Conservation (phyloP, 139 green algal species). For the Chlorella sp. region DNA sequence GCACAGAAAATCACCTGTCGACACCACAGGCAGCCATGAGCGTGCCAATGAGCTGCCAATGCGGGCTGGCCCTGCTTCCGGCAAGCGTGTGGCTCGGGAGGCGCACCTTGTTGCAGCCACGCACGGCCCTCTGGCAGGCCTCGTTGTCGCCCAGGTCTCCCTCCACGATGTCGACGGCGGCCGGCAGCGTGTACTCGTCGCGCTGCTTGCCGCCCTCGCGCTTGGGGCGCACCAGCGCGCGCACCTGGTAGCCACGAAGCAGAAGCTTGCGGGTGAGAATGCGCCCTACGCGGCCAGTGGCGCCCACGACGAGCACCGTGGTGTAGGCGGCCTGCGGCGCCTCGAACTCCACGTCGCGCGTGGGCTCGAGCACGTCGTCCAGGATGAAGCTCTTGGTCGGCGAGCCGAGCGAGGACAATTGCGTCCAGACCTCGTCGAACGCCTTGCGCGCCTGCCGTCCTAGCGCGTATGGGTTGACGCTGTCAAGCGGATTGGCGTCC, state of each 20-base stretch:
- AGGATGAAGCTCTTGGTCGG: slow-evolving; percentile 28
- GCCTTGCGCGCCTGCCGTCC: slow-evolving; percentile 65
- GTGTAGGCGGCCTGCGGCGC: slow-evolving; percentile 69
- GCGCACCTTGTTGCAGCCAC: slow-evolving; percentile 86
- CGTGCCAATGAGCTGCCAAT: too few species aligned
- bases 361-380: slow-evolving; percentile 23
- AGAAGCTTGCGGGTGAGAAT: slow-evolving; percentile 94
- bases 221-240: slow-evolving; percentile 68
- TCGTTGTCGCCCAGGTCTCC: slow-evolving; percentile 81
- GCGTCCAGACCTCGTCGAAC: slow-evolving; percentile 82
- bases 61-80: too few species aligned
- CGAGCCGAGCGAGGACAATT: slow-evolving; percentile 38
- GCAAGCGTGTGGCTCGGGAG: too few species aligned
- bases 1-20: slow-evolving; percentile 79
- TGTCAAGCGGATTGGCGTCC: slow-evolving; percentile 21
- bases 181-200: slow-evolving; percentile 52
- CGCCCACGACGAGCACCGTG: slow-evolving; percentile 90
- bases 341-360: slow-evolving; percentile 47
- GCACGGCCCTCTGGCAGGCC: slow-evolving; percentile 65
- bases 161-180: slow-evolving; percentile 67
- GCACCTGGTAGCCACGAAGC: slow-evolving; percentile 90
- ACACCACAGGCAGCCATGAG: not conserved
- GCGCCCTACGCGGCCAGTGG: slow-evolving; percentile 83
- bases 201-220: slow-evolving; percentile 39
- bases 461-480: slow-evolving; percentile 71